A percentile compares a stretch with the other conserved stretches of the same genome.
These are phyloP conservation scores for Fusarium euwallaceae DNA, from an alignment of 2,329 filamentous ascomycete species.

Conservation along the genomic window DNA sequence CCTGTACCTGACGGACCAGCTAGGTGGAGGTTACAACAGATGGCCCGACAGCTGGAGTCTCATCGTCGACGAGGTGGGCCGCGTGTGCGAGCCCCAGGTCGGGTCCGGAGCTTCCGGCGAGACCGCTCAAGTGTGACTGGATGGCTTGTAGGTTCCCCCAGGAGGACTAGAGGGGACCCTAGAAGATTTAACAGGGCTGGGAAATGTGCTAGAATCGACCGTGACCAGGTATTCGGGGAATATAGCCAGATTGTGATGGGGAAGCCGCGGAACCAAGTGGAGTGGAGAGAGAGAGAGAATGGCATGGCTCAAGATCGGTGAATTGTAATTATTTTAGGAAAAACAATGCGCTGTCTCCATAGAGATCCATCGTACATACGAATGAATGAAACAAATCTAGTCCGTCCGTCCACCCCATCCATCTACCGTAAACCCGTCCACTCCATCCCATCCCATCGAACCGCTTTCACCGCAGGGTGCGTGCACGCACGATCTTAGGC, in stretches of 20 bases:
- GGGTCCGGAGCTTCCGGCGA: not conserved
- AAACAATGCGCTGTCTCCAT: not conserved
- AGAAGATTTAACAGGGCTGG: not conserved
- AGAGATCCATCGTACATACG: not conserved
- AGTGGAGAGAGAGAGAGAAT: not conserved
- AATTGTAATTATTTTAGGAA: not conserved
- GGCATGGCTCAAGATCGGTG: not conserved
- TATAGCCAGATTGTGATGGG: not conserved
- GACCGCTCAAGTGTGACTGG: not conserved
- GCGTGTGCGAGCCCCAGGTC: not conserved
- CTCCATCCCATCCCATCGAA: not conserved
- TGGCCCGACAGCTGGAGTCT: conserved; percentile 21
- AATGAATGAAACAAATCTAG: not conserved
- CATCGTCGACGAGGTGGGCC: not conserved
- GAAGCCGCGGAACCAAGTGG: not conserved
- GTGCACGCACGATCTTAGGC: not conserved
- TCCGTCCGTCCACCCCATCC: not conserved
- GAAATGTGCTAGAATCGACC: not conserved
- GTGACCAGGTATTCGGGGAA: not conserved
- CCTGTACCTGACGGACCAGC: conserved; percentile 30
- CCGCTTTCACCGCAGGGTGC: not conserved
- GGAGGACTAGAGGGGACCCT: not conserved
- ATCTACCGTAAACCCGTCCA: not conserved
- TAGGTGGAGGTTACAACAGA: conserved; percentile 27
- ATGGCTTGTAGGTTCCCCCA: not conserved